Base-by-base conservation (phyloP, 148 eudicot genomes). In the Diospyros kaki region DNA sequence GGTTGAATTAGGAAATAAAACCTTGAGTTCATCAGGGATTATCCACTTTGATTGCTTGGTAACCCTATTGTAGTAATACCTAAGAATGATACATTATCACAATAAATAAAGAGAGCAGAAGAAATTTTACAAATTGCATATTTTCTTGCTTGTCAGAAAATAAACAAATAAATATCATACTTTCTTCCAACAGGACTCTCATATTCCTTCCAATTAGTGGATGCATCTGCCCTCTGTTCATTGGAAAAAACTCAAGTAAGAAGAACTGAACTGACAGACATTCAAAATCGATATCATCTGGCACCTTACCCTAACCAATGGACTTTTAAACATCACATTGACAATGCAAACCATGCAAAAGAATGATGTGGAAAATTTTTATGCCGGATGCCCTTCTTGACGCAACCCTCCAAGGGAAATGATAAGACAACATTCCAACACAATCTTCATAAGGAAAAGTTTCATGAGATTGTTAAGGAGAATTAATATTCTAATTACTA, bases 161-260 rank as follows among this genome's bases (percentile, higher is more conserved):
- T 43, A 68, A 44, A 71, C 66, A 46, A 53, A 55, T 52, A 61
- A 71, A 52, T 73, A 44, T 73, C 90, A 62, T 78, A 96, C 99
- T 83, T 96, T 79, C 86, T 86, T 80, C 98, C 98, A 70, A 86
- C 90, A 71, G 91, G 93, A 75, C 94, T 85, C 9, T 72, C 83
- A 73, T 75, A 83, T 78, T 96, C 99, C 83, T 83, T 88, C 99
- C 99, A 96, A 79, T 96, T 88, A 78, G 99, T 96, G 71, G 98
- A 79, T 66, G 98, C 96, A 91, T 96, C 99, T 58, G 98, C 98
- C 77, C 85, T 86, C 99, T 96, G 93, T 83, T 77, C 54, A 75
- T 68, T 67, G 74, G 66, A 42, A 71, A 51, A 83, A 76, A 59
- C 28, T 39, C n/a, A n/a, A 87, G 46, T 61, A 64, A 74, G 71